Base-by-base conservation (phyloP, 805 yeast species). In the Saccharomycopsis olivae region DNA sequence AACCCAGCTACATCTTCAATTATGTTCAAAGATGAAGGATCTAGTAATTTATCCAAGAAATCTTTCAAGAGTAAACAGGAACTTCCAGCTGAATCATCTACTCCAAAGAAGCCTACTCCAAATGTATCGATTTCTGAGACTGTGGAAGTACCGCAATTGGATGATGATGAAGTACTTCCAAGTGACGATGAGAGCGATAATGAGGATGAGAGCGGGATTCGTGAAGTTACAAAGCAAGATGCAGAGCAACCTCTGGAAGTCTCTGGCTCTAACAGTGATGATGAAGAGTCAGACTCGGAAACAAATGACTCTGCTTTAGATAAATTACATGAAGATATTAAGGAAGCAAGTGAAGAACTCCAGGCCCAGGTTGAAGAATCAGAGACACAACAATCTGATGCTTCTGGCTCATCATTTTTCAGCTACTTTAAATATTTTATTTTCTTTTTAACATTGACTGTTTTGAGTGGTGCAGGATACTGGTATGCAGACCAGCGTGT, bases 401-500 rank as follows among this genome's bases (percentile, higher is more conserved):
- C 36, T 9, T 5, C 33, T 6, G 17, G 14, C 5, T 33, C 13
- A 11, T 19, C 30, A 5, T 29, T 44, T 27, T 31, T 16, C 17
- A 38, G 35, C 19, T 42, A 46, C 32, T 27, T 55, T 29, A 50
- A 49, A 23, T 52, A 60, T 19, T 13, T 60, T 11, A 6, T 56
- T 1, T 36, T 62, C 9, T 63, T 71, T 55, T 17, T 62, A n/a
- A 14, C 60, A 1, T 31, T 73, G 9, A 54, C 68, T 2, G 28
- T 59, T 0, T 47, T 61, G 8, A 61, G 67, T 1, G 49, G 71
- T 4, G 64, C 66, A 48, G 66, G 64, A 0, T 58, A 69, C 39
- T 74, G 84, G 80, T 79, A 78, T 57, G 62, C 82, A 35, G 78
- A 78, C 44, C 79, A 81, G 53, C 66, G 71, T 30, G 50, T 70